A percentile compares a stretch with the other conserved stretches of the same genome.
Conservation (phyloP, 345 rosid species). For the Populus euphratica region DNA sequence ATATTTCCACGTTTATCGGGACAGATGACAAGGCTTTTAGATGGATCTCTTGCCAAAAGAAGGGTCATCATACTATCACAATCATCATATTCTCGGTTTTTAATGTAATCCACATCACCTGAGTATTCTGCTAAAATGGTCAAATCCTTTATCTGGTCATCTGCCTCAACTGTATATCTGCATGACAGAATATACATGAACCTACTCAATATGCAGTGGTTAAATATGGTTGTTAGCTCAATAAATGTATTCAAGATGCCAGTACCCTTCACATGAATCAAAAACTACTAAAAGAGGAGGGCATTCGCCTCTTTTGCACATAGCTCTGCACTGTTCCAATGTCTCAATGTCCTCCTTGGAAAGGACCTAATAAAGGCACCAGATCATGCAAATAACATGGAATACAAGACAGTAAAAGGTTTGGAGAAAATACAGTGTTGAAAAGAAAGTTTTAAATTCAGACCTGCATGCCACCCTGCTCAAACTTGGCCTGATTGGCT, state of each 20-base stretch:
- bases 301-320: constrained; percentile 72
- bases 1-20: constrained; percentile 87
- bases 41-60: constrained; percentile 60
- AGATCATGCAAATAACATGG: neutral
- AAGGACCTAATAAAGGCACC: constrained; percentile 43
- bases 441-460: neutral
- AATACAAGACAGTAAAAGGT: neutral
- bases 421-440: neutral
- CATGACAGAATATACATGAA: constrained; percentile 19
- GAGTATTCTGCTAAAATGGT: constrained; percentile 79
- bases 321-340: constrained; percentile 61
- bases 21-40: constrained; percentile 71
- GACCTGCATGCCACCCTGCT: constrained; percentile 94
- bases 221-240: constrained; percentile 12
- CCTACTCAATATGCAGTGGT: constrained; percentile 4
- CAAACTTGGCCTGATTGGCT: constrained; percentile 68
- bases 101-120: constrained; percentile 86
- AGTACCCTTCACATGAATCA: constrained; percentile 87
- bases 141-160: constrained; percentile 74
- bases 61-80: constrained; percentile 95
- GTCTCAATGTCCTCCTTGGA: constrained; percentile 77
- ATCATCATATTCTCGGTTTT: constrained; percentile 72
- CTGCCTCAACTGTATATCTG: constrained; percentile 89
- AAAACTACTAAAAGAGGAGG: constrained; percentile 81
- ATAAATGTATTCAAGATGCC: constrained; percentile 5